Base-by-base conservation (phyloP, 306 rosid species). In the Leucaena leucocephala region DNA sequence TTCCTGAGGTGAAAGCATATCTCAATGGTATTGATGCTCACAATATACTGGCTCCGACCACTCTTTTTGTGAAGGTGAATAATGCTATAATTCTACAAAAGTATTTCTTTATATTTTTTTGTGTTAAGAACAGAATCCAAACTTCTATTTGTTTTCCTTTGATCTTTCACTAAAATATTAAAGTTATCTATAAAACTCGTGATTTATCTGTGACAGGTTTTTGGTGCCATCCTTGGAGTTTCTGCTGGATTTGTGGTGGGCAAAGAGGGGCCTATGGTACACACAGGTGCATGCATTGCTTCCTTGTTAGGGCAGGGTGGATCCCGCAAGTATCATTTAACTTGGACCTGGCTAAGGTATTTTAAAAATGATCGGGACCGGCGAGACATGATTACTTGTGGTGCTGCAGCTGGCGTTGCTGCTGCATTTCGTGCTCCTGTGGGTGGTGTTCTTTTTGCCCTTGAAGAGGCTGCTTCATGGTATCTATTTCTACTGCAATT, bases 401-500 rank as follows among this genome's bases (percentile, higher is more conserved):
- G 97, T 74, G 98, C 98, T 19, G 98, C 92, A 68, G 98, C 97
- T 72, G 98, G 98, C 58, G 98, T 94, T 62, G 98, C 98, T 33
- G 94, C 97, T 58, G 98, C 98, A 70, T 90, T 94, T 84, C 94
- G 98, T 70, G 95, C 97, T 52, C 97, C 98, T 36, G 97, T 94
- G 42, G 98, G 98, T 35, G 98, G 98, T 27, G 97, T 94, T 74
- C 98, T 94, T 72, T 94, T 94, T 82, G 94, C 97, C 65, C 93
- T 94, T 57, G 97, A 94, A 89, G 98, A 94, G 79, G 98, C 94
- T 42, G 98, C 98, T 94, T 89, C 98, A 74, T 94, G 98, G 98
- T 93, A 78, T 81, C 80, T 80, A 76, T 82, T 80, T 76, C 79
- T 83, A 71, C 68, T 75, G 36, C 74, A 66, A 58, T 16, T 34